Base-by-base conservation (phyloP, 2,329 filamentous ascomycete species). In the Trichophaea hybrida region DNA sequence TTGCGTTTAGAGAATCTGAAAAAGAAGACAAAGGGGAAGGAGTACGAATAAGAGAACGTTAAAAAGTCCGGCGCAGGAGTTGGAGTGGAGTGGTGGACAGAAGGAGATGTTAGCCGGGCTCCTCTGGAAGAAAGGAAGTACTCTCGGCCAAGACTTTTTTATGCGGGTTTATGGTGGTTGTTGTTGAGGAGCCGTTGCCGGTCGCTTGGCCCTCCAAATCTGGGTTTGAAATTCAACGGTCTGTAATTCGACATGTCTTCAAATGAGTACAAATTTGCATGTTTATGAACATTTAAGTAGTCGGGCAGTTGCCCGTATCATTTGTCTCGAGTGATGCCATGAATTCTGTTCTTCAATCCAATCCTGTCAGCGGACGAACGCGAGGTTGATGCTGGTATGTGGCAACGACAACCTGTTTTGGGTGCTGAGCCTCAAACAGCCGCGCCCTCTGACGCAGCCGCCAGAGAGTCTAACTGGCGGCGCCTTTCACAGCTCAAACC, bases 401-500 rank as follows among this genome's bases (percentile, higher is more conserved):
- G 24, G 24, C 24, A 24, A 1, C 24, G 24, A 2, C 24, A 1
- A 24, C 24, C 24, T 24, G 24, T 24, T 24, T 24, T 24, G 24
- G 24, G 24, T 3, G 24, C 24, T 24, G 24, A 24, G 24, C 24
- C 24, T 24, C 24, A 24, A 24, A 24, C 24, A 24, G 24, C 1
- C 24, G 24, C 24, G 24, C 24, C 24, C 24, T 24, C 24, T 24
- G 24, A 24, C 24, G 24, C 24, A 24, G 24, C 24, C 24, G 24
- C 24, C 24, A 24, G 24, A 24, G 24, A 24, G 24, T 24, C 24
- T 24, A 24, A 31, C 8, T 43, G n/a, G n/a, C 43, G 58, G 34
- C 48, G 40, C 37, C 34, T 31, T n/a, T 31, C 59, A 13, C 46
- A 44, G 31, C 54, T 48, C 52, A 60, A 69, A 68, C 61, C 75